Evolutionary conservation across 108 stramenopile species (phyloP), one percentile per base, ranked within the genome.

Genomic region (Discostella pseudostelligera): DNA sequence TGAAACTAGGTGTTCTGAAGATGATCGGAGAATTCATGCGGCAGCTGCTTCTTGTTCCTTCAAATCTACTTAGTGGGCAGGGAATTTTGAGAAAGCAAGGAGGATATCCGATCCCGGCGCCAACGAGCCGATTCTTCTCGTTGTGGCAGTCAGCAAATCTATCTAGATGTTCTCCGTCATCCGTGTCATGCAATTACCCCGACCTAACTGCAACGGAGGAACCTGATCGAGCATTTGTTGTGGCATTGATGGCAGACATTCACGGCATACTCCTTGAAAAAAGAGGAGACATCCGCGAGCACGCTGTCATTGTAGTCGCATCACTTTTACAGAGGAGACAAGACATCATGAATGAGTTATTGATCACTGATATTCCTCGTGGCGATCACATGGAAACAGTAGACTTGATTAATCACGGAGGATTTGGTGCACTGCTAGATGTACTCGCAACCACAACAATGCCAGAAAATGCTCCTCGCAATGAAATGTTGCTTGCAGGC

Each of bases 321-420:
- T 66, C 79, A 21, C 79, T 94, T 17, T 67, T 94, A 24, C 79
- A 88, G 58, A 70, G 83, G 22, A 66, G 84, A 56, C 56, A 81
- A 17, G 78, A 60, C 1, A 81, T 88, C 21, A 89, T 94, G 88
- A 85, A 87, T 13, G 82, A 85, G 53, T 69, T 91, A 37, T 69
- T 94, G 11, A 86, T 90, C 26, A 80, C 83, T 25, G 87, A 94
- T 26, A 62, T 86, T 47, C 53, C 76, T 28, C 72, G 58, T 25
- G 75, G 72, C 22, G 86, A 83, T 16, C 56, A 64, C 32, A 74
- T 81, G 21, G 85, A 90, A 68, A 83, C 83, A 6, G 76, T 93
- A 50, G 92, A 93, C 78, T 76, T 90, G 19, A 88, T 90, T 78
- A 90, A 85, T 54, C 69, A 87, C 32, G 92, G 89, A 39, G 92